Evolutionary conservation across 2,329 filamentous ascomycete genomes (phyloP).

Genomic region (Atkinsonella texensis): DNA sequence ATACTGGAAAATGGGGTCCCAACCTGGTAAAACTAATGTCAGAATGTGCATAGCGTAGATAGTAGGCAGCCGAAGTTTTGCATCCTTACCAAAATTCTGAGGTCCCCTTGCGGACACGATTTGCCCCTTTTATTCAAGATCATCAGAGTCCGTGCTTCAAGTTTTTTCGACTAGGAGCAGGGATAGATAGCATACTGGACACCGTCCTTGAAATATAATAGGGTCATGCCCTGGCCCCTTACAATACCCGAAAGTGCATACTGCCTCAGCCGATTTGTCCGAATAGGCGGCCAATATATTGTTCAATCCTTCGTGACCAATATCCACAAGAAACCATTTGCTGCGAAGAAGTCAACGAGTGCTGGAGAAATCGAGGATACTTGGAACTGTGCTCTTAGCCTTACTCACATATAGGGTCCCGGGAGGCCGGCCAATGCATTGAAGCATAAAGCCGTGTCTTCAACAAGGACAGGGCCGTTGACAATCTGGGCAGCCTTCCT

Average conservation of each 20-base stretch:
- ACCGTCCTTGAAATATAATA: conserved; percentile 83
- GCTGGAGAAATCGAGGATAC: conserved; percentile 10
- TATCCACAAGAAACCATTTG: conserved; percentile 82
- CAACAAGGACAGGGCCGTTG: conserved; percentile 79
- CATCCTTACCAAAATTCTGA: conserved; percentile 60
- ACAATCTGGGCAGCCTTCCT: conserved; percentile 67
- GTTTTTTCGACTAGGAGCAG: neutral
- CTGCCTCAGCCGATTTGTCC: conserved; percentile 83
- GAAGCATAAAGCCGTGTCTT: conserved; percentile 93
- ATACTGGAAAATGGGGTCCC: conserved; percentile 95
- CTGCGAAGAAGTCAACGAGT: conserved; percentile 30
- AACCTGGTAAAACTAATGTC: conserved; percentile 44
- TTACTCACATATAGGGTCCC: conserved; percentile 87
- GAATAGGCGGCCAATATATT: conserved; percentile 80
- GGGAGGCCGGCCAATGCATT: conserved; percentile 82
- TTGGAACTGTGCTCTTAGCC: conserved; percentile 12
- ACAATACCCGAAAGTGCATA: conserved; percentile 92
- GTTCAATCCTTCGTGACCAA: conserved; percentile 79
- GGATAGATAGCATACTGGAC: conserved; percentile 44
- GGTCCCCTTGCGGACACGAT: conserved; percentile 79
- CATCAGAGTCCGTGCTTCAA: neutral
- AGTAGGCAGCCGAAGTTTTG: neutral
- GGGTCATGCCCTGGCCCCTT: conserved; percentile 74
- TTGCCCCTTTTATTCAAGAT: conserved; percentile 38
- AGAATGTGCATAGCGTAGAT: neutral